Evolutionary conservation across 139 green algal species (phyloP), one percentile per base, ranked within the genome.

Genomic region (Bryopsis sp.): DNA sequence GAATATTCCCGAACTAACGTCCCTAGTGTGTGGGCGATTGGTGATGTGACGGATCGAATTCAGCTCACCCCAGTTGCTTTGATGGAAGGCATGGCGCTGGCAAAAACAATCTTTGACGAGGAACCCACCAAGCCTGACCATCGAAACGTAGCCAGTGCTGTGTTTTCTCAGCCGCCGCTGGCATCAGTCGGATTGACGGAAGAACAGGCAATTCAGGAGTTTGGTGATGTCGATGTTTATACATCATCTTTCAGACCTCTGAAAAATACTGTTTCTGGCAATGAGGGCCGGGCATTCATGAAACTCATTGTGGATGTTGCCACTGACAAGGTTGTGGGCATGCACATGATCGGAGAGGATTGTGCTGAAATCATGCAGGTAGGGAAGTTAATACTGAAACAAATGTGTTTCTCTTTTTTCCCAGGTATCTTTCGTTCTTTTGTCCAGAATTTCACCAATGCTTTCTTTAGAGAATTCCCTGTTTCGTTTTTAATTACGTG

Each of bases 1-100:
- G 81, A 95, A 43, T 96, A 92, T 82, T 87, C 74, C 15, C 75
- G 81, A 24, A 97, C 88, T 31, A 90, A 68, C 36, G 84, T 95
- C 37, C 79, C 82, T 15, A 85, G 75, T 77, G 93, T 99, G 71
- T 97, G 82, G 77, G 92, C 94, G 0, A 77, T 99, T 26, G 94
- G 94, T 15, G 94, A 99, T 79, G 91, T 96, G 34, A 98, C 90
- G 15, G 84, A 97, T 78, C 79, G 92, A 46, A 87, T 99, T 76
- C 84, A 92, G 60, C 80, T 98, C 1, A 99, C 94, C 3, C 94
- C 94, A 1, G 92, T 97, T 34, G 92, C 92, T 19, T 84, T 98
- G 11, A 98, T 98, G 93, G 90, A 97, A 80, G 93, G 88, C 79
- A 97, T 96, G 92, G 91, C 93, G 0, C 80, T 99, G 50, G 85